Conservation (phyloP, 208 protist genomes). For the Trichomonas gallinae region DNA sequence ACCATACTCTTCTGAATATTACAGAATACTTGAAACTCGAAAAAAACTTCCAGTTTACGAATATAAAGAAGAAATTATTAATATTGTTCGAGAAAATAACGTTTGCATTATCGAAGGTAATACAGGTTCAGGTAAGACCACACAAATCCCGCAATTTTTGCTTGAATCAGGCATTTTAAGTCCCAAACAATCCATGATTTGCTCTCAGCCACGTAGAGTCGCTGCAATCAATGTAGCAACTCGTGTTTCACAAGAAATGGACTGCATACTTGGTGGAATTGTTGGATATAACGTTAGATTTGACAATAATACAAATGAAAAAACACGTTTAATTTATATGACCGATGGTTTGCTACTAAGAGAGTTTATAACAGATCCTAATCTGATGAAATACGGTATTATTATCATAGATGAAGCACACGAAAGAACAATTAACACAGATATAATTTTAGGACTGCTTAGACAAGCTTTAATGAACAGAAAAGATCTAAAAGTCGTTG, state of each 20-base stretch:
- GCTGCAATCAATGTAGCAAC: conserved; percentile 9
- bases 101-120: conserved; percentile 46
- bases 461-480: conserved; percentile 25
- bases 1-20: background rate
- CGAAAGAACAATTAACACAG: conserved; percentile 39
- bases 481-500: conserved; percentile 32
- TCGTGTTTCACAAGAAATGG: conserved; percentile 28
- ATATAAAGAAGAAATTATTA: conserved; percentile 2
- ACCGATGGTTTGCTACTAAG: conserved; percentile 64
- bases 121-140: conserved; percentile 55
- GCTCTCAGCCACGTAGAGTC: conserved; percentile 20
- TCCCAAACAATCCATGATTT: background rate
- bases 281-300: conserved; percentile 48
- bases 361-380: conserved; percentile 55
- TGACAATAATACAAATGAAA: conserved; percentile 24
- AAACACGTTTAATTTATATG: conserved; percentile 56
- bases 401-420: conserved; percentile 51
- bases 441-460: conserved; percentile 40
- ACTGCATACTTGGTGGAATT: conserved; percentile 39
- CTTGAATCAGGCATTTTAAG: conserved; percentile 24
- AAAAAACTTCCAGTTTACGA: conserved; percentile 1
- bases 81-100: conserved; percentile 30
- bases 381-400: conserved; percentile 47
- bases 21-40: background rate
- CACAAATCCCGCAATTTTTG: conserved; percentile 53